Conservation (phyloP, 106 monocot species). For the Vanilla planifolia region DNA sequence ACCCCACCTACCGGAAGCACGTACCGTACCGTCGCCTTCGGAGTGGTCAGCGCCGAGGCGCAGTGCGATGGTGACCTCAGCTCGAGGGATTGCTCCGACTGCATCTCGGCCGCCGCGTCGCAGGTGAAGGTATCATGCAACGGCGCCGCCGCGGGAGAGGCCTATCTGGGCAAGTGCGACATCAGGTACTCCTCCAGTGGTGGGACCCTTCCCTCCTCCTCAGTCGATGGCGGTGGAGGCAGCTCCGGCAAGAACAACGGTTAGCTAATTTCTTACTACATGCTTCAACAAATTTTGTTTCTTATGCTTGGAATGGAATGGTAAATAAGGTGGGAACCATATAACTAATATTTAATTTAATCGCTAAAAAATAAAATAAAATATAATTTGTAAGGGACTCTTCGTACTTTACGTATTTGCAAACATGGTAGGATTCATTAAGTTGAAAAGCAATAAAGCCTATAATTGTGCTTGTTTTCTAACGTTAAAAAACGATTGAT, state of each 20-base stretch:
- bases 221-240: neutral
- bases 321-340: too few relatives aligned
- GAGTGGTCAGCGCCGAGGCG: conserved; percentile 42
- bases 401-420: too few relatives aligned
- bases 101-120: conserved; percentile 21
- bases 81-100: conserved; percentile 40
- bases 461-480: too few relatives aligned
- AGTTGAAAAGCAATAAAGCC: neutral
- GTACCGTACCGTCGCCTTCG: conserved; percentile 33
- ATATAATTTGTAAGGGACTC: too few relatives aligned
- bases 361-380: too few relatives aligned
- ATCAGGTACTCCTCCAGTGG: conserved; percentile 40
- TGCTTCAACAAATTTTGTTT: too few relatives aligned
- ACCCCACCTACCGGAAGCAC: conserved; percentile 19
- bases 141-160: conserved; percentile 41
- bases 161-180: conserved; percentile 71
- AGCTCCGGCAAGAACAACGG: neutral
- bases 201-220: neutral
- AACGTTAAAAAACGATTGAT: too few relatives aligned
- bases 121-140: conserved; percentile 35
- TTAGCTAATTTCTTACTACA: too few relatives aligned
- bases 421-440: neutral
- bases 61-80: conserved; percentile 60
- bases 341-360: too few relatives aligned
- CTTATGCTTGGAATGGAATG: too few relatives aligned